Evolutionary conservation across 2,329 filamentous ascomycete genomes (phyloP).

Genomic region (Lizonia empirigonia): DNA sequence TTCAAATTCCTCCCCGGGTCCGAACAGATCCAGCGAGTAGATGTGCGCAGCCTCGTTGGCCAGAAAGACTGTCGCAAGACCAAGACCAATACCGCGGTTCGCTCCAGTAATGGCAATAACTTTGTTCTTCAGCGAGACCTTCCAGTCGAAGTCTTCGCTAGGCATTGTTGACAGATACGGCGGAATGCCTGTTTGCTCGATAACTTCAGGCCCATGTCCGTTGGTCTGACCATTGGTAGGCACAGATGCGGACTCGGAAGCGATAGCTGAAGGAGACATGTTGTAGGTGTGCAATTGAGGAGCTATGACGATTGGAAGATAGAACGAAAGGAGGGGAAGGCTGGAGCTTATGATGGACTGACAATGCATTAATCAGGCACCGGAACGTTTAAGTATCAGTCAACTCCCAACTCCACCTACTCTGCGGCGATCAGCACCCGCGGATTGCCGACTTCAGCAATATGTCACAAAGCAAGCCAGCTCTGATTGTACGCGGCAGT

Average conservation of each 20-base stretch:
- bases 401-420: conserved; percentile 16
- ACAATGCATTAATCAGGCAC: conserved; percentile 15
- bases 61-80: conserved; percentile 55
- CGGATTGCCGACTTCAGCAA: conserved; percentile 11
- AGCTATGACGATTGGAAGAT: conserved; percentile 24
- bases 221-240: conserved; percentile 23
- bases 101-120: conserved; percentile 43
- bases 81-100: conserved; percentile 51
- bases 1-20: conserved; percentile 54
- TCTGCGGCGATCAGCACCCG: conserved; percentile 17
- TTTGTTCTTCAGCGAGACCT: conserved; percentile 53
- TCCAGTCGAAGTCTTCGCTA: conserved; percentile 53
- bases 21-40: conserved; percentile 58
- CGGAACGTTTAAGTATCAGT: conserved; percentile 30
- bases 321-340: conserved; percentile 8
- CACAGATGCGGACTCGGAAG: conserved; percentile 22
- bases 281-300: conserved; percentile 3
- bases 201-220: conserved; percentile 20
- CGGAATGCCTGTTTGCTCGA: conserved; percentile 37
- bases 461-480: conserved; percentile 1
- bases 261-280: conserved; percentile 41
- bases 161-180: conserved; percentile 52
- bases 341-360: conserved; percentile 1
- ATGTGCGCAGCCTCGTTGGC: conserved; percentile 54
- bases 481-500: not conserved